Evolutionary conservation across 371 early-diverging fungal species (phyloP).

Genomic region (Mortierella sp.): DNA sequence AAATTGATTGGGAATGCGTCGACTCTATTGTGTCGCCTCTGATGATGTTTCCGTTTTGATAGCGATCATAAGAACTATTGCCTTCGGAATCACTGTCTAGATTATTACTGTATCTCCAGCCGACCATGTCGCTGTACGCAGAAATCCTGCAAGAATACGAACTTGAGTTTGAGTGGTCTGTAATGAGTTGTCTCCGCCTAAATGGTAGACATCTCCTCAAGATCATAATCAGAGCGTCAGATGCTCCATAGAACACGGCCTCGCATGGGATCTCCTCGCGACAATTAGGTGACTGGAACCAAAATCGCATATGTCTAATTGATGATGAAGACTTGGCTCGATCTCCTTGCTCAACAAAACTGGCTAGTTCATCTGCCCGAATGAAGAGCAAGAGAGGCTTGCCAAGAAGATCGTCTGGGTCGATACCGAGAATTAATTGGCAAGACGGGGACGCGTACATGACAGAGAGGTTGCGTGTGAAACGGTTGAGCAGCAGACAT

Average conservation of each 20-base stretch:
- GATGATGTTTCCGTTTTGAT: too few relatives aligned
- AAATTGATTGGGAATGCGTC: too few relatives aligned
- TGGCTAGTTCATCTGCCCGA: constrained; percentile 39
- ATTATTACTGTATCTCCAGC: too few relatives aligned
- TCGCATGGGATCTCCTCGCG: constrained; percentile 47
- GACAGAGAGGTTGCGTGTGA: constrained; percentile 28
- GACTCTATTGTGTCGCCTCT: too few relatives aligned
- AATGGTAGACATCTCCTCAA: constrained; percentile 41
- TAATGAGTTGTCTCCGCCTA: constrained; percentile 22
- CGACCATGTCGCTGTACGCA: too few relatives aligned
- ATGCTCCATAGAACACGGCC: constrained; percentile 43
- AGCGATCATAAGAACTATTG: neutral
- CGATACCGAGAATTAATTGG: constrained; percentile 29
- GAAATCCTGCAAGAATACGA: neutral
- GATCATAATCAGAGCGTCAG: constrained; percentile 42
- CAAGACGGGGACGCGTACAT: constrained; percentile 53
- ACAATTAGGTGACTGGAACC: constrained; percentile 48
- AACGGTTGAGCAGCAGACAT: constrained; percentile 54
- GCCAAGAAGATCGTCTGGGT: constrained; percentile 25
- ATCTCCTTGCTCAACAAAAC: constrained; percentile 47
- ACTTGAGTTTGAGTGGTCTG: neutral
- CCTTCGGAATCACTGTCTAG: neutral
- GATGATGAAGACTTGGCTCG: constrained; percentile 39
- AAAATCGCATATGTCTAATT: constrained; percentile 49
- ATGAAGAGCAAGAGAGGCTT: constrained; percentile 40